Evolutionary conservation across 495 filamentous ascomycete genomes (phyloP).

Genomic region (Aspergillus sparsus): DNA sequence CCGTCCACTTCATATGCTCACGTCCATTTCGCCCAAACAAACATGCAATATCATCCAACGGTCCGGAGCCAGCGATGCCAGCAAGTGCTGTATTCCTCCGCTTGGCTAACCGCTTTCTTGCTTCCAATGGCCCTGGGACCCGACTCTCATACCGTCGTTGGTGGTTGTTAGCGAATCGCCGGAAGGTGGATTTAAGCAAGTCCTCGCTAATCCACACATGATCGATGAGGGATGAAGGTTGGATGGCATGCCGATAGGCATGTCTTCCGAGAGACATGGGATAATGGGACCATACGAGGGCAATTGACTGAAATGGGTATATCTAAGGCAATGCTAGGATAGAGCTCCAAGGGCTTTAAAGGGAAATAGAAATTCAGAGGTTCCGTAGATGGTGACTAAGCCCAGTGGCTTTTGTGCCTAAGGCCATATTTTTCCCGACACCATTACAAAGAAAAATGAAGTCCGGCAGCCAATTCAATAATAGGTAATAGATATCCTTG

Average conservation of each 20-base stretch:
- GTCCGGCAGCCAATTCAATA: no score
- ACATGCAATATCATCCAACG: conserved; percentile 40
- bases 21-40: conserved; percentile 49
- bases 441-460: no score
- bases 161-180: conserved; percentile 46
- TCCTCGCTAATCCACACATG: conserved; percentile 59
- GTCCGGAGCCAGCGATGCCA: conserved; percentile 29
- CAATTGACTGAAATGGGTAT: conserved; percentile 26
- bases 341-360: no score
- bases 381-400: background rate
- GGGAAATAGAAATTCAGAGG: no score
- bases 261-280: conserved; percentile 48
- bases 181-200: conserved; percentile 50
- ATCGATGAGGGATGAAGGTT: conserved; percentile 34
- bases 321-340: no score
- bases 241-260: conserved; percentile 46
- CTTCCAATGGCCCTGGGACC: conserved; percentile 61
- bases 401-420: background rate
- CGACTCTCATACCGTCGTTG: conserved; percentile 53
- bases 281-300: conserved; percentile 28
- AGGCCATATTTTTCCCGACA: conserved; percentile 18
- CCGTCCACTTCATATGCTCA: conserved; percentile 48
- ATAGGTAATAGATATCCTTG: no score
- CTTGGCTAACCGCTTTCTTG: conserved; percentile 53
- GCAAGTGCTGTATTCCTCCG: conserved; percentile 52